Conservation (phyloP, 1,284 basidiomycete genomes). For the Rhizoctonia solani region DNA sequence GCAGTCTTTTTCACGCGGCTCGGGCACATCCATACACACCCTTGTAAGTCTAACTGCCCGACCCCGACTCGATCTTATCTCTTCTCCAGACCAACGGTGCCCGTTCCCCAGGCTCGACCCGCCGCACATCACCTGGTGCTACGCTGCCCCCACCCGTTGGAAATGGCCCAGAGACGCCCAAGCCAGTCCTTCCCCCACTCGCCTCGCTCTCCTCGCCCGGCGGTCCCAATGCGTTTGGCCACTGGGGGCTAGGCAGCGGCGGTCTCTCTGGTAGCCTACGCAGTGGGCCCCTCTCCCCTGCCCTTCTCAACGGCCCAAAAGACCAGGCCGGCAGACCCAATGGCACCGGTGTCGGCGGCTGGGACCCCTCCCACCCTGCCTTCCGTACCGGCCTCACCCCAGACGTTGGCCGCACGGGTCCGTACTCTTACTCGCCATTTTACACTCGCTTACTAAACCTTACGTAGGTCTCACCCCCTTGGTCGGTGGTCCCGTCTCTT, state of each 20-base stretch:
- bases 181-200: slow-evolving; percentile 81
- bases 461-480: slow-evolving; percentile 73
- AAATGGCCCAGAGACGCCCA: slow-evolving; percentile 43
- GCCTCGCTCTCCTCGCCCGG: slow-evolving; percentile 85
- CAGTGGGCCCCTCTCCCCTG: slow-evolving; percentile 89
- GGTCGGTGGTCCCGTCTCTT: slow-evolving; percentile 71
- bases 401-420: slow-evolving; percentile 59
- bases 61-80: slow-evolving; percentile 45
- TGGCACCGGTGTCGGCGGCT: slow-evolving; percentile 35
- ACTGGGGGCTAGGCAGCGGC: slow-evolving; percentile 63
- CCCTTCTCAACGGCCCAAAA: slow-evolving; percentile 91
- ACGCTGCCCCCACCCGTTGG: slow-evolving; percentile 30
- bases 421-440: not conserved
- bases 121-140: slow-evolving; percentile 16
- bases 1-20: slow-evolving; percentile 73
- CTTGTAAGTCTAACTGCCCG: not conserved
- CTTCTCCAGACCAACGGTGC: slow-evolving; percentile 44
- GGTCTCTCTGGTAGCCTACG: slow-evolving; percentile 77
- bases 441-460: slow-evolving; percentile 11
- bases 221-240: slow-evolving; percentile 62
- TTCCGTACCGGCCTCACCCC: slow-evolving; percentile 68
- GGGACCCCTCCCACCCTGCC: slow-evolving; percentile 36
- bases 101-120: slow-evolving; percentile 28
- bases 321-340: slow-evolving; percentile 44
- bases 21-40: slow-evolving; percentile 41